phyloP scores from a whole-genome alignment of 2,329 filamentous ascomycete genomes.

The Aspergillus carbonarius region DNA sequence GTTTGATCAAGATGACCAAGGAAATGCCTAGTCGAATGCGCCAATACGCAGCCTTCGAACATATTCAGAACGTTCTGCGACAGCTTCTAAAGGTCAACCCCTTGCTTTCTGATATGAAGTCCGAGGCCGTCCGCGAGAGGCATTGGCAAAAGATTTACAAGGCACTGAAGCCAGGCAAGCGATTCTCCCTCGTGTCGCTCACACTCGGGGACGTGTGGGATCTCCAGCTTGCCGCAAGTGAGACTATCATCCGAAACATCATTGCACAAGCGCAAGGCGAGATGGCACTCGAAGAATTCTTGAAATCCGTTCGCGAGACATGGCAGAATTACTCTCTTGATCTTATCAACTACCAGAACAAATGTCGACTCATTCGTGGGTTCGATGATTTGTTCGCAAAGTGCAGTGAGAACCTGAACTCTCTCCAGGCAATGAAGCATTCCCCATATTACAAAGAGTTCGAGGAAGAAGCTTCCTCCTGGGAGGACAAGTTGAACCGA shows the following conservation, averaged over 20 bases:
- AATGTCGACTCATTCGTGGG: constrained; percentile 92
- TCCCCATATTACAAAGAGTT: constrained; percentile 99
- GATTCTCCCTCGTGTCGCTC: constrained; percentile 91
- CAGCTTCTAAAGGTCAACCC: constrained; percentile 88
- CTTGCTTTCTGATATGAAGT: constrained; percentile 85
- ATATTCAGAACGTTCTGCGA: constrained; percentile 87
- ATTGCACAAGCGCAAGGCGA: constrained; percentile 95
- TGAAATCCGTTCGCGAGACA: constrained; percentile 92
- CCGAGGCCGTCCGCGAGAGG: constrained; percentile 90
- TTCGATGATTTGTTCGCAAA: constrained; percentile 99
- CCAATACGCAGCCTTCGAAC: constrained; percentile 99
- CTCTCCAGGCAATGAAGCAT: constrained; percentile 96
- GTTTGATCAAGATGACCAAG: constrained; percentile 95
- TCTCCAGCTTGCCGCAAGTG: constrained; percentile 82
- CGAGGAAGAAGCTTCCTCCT: constrained; percentile 91
- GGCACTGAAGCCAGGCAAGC: constrained; percentile 83
- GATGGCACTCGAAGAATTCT: constrained; percentile 96
- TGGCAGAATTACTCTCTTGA: constrained; percentile 96
- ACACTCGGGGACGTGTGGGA: constrained; percentile 99
- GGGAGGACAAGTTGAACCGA: constrained; percentile 97
- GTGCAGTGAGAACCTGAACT: constrained; percentile 97
- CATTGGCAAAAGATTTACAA: constrained; percentile 99
- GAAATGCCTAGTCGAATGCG: constrained; percentile 99
- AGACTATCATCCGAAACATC: constrained; percentile 85
- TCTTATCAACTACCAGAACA: constrained; percentile 95